Conservation (phyloP, 129 eudicot species). For the Centrapalus pauciflorus region DNA sequence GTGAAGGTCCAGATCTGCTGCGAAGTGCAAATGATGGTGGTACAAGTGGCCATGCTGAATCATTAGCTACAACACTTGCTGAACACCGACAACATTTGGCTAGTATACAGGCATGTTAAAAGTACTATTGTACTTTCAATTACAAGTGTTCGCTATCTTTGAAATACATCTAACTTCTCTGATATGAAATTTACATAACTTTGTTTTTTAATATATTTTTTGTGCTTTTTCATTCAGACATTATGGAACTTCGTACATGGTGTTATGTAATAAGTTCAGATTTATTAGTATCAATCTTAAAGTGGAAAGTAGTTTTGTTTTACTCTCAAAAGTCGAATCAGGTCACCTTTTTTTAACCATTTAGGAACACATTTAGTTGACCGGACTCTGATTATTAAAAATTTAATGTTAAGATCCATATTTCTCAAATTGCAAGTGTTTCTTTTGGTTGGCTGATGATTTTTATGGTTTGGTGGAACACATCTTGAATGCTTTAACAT, state of each 20-base stretch:
- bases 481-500: neutral
- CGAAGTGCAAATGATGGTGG: conserved; percentile 69
- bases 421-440: too few relatives aligned
- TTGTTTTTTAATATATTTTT: neutral
- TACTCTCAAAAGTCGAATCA: neutral
- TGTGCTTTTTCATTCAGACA: neutral
- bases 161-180: neutral
- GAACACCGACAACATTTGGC: conserved; percentile 96
- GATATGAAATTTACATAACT: neutral
- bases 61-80: conserved; percentile 85
- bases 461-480: neutral
- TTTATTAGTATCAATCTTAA: neutral
- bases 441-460: neutral
- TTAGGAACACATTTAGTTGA: neutral
- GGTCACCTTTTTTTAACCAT: neutral
- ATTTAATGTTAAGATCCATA: neutral
- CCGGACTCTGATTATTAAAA: neutral
- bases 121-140: neutral
- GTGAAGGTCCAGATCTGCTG: conserved; percentile 97
- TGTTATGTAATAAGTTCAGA: neutral
- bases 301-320: neutral
- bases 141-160: neutral
- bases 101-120: conserved; percentile 79
- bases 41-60: conserved; percentile 89
- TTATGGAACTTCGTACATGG: neutral